Conservation (phyloP, 192 early-diverging fungal species). For the Umbelopsis sp. region DNA sequence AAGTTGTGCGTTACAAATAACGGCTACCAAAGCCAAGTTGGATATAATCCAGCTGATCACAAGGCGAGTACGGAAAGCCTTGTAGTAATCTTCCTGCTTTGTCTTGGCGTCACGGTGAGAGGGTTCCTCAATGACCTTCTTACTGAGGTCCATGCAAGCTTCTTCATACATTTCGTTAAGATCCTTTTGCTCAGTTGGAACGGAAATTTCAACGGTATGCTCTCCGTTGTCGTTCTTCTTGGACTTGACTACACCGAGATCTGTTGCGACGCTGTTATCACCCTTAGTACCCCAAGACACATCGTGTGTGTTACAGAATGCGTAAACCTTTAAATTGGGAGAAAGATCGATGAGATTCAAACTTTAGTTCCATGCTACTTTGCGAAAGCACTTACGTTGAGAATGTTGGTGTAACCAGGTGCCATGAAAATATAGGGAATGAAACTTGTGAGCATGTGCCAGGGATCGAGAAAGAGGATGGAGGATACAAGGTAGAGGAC, state of each 20-base stretch:
- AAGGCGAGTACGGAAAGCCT: slow-evolving; percentile 76
- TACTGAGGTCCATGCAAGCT: slow-evolving; percentile 60
- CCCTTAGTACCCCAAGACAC: slow-evolving; percentile 93
- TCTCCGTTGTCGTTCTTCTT: slow-evolving; percentile 69
- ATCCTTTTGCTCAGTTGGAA: slow-evolving; percentile 79
- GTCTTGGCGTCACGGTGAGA: slow-evolving; percentile 67
- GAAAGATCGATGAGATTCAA: background rate
- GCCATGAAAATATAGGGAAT: slow-evolving; percentile 73
- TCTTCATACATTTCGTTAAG: slow-evolving; percentile 81
- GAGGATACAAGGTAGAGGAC: slow-evolving; percentile 66
- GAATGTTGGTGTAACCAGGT: slow-evolving; percentile 77
- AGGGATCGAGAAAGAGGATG: slow-evolving; percentile 72
- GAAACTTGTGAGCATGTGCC: slow-evolving; percentile 79
- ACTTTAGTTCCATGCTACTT: background rate
- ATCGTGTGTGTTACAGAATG: slow-evolving; percentile 58
- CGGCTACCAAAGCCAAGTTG: slow-evolving; percentile 68
- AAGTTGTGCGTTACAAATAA: slow-evolving; percentile 57
- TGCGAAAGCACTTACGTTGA: slow-evolving; percentile 69
- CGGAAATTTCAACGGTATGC: slow-evolving; percentile 71
- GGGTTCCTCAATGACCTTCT: slow-evolving; percentile 44
- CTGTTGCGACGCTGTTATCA: slow-evolving; percentile 68
- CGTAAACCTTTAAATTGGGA: slow-evolving; percentile 26
- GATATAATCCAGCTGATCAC: slow-evolving; percentile 80
- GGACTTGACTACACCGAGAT: slow-evolving; percentile 79
- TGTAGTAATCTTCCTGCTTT: slow-evolving; percentile 83